Conservation (phyloP, 495 filamentous ascomycete species). For the Margaritispora aquatica region DNA sequence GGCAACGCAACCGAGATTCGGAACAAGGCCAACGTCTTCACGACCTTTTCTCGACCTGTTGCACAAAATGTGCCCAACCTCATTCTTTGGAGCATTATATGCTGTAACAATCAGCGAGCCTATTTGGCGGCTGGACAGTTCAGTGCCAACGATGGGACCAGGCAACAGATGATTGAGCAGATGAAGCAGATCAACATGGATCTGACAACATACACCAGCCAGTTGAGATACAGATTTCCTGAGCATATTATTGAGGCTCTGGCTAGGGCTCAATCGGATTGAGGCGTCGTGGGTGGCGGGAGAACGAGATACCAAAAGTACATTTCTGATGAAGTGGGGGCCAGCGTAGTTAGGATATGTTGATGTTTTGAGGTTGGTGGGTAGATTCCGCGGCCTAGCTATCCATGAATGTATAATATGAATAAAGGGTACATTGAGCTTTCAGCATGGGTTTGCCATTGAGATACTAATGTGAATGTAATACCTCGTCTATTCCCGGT, state of each 20-base stretch:
- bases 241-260: constrained; percentile 71
- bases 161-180: constrained; percentile 55
- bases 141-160: constrained; percentile 65
- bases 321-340: background rate
- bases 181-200: constrained; percentile 75
- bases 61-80: constrained; percentile 82
- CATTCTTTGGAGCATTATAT: constrained; percentile 86
- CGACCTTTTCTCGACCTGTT: constrained; percentile 65
- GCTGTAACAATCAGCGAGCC: constrained; percentile 70
- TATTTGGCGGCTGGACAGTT: constrained; percentile 57
- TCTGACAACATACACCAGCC: constrained; percentile 88
- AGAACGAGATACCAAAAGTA: background rate
- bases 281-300: background rate
- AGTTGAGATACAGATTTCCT: constrained; percentile 82
- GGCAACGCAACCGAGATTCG: constrained; percentile 72
- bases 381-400: no score
- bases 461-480: no score
- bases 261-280: constrained; percentile 68
- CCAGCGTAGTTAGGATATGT: background rate
- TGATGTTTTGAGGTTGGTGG: background rate
- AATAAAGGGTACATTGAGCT: background rate
- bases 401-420: background rate
- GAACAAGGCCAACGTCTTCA: constrained; percentile 66
- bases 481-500: no score
- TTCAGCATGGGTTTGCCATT: background rate